A percentile compares a stretch with the other conserved stretches of the same genome.
phyloP scores from a whole-genome alignment of 768 basidiomycete genomes.

The Epithele typhae region DNA sequence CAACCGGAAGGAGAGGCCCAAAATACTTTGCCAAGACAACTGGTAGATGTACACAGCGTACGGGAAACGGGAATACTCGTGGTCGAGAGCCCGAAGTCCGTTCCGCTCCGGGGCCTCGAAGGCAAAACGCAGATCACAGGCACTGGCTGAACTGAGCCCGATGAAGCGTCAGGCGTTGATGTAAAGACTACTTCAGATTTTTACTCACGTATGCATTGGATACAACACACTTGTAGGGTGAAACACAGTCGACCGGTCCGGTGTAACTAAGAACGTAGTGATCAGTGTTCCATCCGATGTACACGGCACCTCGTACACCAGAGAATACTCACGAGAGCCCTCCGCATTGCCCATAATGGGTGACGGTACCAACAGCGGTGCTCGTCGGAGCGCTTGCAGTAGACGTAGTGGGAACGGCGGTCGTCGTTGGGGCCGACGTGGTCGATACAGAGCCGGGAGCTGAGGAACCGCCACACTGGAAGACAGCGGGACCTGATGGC shows the following conservation, averaged over 20 bases:
- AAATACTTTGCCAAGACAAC: neutral
- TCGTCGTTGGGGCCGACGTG: slow-evolving; percentile 1
- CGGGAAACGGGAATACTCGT: too few species aligned
- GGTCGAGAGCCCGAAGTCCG: too few species aligned
- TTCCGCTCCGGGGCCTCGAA: too few species aligned
- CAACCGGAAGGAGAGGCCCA: too few species aligned
- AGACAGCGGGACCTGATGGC: slow-evolving; percentile 21
- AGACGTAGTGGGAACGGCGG: neutral
- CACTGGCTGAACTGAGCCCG: slow-evolving; percentile 32
- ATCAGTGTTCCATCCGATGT: too few species aligned
- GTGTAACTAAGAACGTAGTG: slow-evolving; percentile 22
- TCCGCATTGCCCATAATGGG: slow-evolving; percentile 42
- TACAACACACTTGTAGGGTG: slow-evolving; percentile 31
- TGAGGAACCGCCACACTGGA: slow-evolving; percentile 23
- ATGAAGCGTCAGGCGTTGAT: neutral
- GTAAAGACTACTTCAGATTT: neutral
- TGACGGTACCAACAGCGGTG: slow-evolving; percentile 26
- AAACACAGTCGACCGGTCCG: slow-evolving; percentile 33
- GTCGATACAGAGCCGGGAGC: slow-evolving; percentile 6
- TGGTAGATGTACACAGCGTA: neutral
- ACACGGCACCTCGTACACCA: neutral
- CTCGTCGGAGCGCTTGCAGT: slow-evolving; percentile 3
- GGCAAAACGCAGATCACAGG: slow-evolving; percentile 18
- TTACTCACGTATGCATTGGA: slow-evolving; percentile 30
- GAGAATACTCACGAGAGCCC: slow-evolving; percentile 29